A percentile compares a stretch with the other conserved stretches of the same genome.
Conservation (phyloP, 2,329 filamentous ascomycete species). For the Fusarium verrucosum region DNA sequence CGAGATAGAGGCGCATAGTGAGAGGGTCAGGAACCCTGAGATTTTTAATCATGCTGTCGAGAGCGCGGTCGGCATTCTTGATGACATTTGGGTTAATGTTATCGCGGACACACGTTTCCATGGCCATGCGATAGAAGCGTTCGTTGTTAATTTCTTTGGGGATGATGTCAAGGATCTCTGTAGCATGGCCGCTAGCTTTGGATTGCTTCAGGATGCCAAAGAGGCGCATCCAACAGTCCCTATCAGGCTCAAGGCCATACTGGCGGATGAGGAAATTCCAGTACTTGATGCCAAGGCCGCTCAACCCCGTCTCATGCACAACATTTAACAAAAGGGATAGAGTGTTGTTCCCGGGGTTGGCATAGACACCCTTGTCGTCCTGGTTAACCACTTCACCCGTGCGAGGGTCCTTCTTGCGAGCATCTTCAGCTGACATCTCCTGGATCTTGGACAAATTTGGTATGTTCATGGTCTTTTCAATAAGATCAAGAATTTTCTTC, state of each 20-base stretch:
- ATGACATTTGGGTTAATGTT: slow-evolving; percentile 78
- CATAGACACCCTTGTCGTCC: slow-evolving; percentile 45
- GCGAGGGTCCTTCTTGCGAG: slow-evolving; percentile 7
- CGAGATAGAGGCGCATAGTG: slow-evolving; percentile 65
- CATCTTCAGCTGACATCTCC: slow-evolving; percentile 4
- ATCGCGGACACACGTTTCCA: slow-evolving; percentile 79
- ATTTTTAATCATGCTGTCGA: slow-evolving; percentile 67
- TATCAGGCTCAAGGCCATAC: slow-evolving; percentile 74
- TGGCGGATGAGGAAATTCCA: slow-evolving; percentile 76
- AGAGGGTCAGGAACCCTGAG: slow-evolving; percentile 59
- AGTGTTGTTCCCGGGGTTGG: slow-evolving; percentile 62
- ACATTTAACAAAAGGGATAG: slow-evolving; percentile 76
- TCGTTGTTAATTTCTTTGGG: slow-evolving; percentile 55
- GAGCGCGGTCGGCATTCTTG: slow-evolving; percentile 68
- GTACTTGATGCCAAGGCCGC: slow-evolving; percentile 74
- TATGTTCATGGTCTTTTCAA: slow-evolving; percentile 85
- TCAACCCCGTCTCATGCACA: slow-evolving; percentile 67
- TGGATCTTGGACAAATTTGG: slow-evolving; percentile 59
- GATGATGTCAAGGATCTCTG: slow-evolving; percentile 67
- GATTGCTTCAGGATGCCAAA: slow-evolving; percentile 72
- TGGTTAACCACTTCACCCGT: slow-evolving; percentile 13
- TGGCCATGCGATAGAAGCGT: slow-evolving; percentile 74
- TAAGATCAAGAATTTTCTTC: slow-evolving; percentile 75
- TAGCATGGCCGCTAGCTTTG: slow-evolving; percentile 70
- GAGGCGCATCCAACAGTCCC: slow-evolving; percentile 73